Evolutionary conservation across 83 land plant genomes (phyloP).

Genomic region (Picea mariana): DNA sequence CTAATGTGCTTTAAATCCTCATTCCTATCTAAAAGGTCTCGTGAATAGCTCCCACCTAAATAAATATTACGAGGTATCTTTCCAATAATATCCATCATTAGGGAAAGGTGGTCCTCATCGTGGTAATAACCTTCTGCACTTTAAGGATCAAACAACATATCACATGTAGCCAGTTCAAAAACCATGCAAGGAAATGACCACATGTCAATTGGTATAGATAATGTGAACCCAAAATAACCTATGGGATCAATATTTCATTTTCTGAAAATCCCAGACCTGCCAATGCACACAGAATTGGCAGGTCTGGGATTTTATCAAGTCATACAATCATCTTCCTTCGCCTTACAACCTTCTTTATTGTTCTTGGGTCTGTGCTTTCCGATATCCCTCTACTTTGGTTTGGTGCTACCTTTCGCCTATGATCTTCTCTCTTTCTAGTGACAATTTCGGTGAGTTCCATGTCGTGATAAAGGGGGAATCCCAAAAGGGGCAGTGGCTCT

Average conservation of each 20-base stretch:
- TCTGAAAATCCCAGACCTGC: constrained; percentile 90
- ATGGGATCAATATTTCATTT: constrained; percentile 92
- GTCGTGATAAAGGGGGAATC: too few relatives aligned
- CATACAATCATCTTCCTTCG: too few relatives aligned
- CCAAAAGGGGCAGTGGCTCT: too few relatives aligned
- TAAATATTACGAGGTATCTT: constrained; percentile 69
- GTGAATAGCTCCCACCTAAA: constrained; percentile 50
- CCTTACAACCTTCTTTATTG: too few relatives aligned
- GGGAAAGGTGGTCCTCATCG: constrained; percentile 57
- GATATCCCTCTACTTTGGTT: too few relatives aligned
- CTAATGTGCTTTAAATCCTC: constrained; percentile 76
- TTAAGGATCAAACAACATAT: constrained; percentile 80
- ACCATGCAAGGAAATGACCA: constrained; percentile 46
- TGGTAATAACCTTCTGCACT: constrained; percentile 50
- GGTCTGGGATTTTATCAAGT: too few relatives aligned
- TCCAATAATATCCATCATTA: constrained; percentile 15
- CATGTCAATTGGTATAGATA: constrained; percentile 79
- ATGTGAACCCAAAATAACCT: constrained; percentile 76
- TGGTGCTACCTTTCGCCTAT: too few relatives aligned
- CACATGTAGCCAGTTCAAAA: constrained; percentile 93
- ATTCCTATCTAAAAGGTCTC: constrained; percentile 62
- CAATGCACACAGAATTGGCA: too few relatives aligned
- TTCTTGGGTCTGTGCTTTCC: too few relatives aligned
- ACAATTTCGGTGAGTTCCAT: too few relatives aligned
- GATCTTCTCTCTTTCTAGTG: too few relatives aligned